Evolutionary conservation across 2,329 filamentous ascomycete species (phyloP).

Genomic region (Aureobasidium subglaciale): DNA sequence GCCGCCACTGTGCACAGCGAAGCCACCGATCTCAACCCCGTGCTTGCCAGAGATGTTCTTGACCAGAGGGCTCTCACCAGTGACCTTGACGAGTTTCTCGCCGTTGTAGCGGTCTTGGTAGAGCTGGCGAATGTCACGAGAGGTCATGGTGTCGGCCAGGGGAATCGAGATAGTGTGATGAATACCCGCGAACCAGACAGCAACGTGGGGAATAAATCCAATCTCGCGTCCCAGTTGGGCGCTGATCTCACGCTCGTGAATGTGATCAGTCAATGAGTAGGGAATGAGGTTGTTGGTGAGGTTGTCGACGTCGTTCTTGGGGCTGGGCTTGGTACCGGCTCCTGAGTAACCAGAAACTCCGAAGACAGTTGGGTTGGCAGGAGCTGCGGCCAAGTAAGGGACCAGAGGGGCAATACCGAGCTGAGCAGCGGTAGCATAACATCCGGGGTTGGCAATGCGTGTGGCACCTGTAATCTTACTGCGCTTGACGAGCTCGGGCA

Average conservation of each 20-base stretch:
- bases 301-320: conserved; percentile 83
- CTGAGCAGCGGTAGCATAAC: conserved; percentile 90
- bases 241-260: conserved; percentile 89
- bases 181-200: conserved; percentile 96
- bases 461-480: conserved; percentile 68
- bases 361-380: conserved; percentile 72
- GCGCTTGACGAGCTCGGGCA: conserved; percentile 77
- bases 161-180: conserved; percentile 87
- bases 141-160: conserved; percentile 76
- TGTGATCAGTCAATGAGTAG: conserved; percentile 86
- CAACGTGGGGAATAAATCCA: conserved; percentile 87
- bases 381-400: conserved; percentile 55
- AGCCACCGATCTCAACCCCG: conserved; percentile 87
- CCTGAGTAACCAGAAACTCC: conserved; percentile 92
- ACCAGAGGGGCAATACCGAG: conserved; percentile 79
- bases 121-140: conserved; percentile 83
- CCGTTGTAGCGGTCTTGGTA: conserved; percentile 96
- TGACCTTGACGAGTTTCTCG: conserved; percentile 88
- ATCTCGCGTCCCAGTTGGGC: conserved; percentile 66
- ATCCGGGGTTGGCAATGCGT: conserved; percentile 87
- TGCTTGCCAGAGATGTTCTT: conserved; percentile 80
- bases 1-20: conserved; percentile 83
- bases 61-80: conserved; percentile 79
- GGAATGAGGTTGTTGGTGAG: conserved; percentile 84
- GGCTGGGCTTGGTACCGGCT: conserved; percentile 85